Conservation (phyloP, 2,329 filamentous ascomycete species). For the Cladophialophora exuberans region DNA sequence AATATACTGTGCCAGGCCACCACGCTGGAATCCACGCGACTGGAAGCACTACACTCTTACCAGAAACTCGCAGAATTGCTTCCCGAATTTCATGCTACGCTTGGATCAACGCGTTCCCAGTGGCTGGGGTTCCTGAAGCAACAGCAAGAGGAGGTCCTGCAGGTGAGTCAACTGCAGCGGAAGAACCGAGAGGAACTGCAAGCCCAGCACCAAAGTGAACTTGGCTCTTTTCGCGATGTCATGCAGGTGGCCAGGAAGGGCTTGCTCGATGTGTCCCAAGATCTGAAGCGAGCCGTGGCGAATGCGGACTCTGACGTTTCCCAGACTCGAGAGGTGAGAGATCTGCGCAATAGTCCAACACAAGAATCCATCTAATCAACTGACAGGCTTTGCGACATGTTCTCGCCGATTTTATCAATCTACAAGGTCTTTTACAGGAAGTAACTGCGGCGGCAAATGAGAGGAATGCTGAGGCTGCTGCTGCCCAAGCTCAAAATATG, state of each 20-base stretch:
- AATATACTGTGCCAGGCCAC: slow-evolving; percentile 65
- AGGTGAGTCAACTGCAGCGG: slow-evolving; percentile 17
- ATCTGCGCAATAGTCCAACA: not conserved
- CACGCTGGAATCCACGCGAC: slow-evolving; percentile 31
- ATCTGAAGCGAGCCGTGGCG: slow-evolving; percentile 15
- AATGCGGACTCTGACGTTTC: slow-evolving; percentile 12
- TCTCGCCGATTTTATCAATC: slow-evolving; percentile 20
- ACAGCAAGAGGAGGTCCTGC: slow-evolving; percentile 17
- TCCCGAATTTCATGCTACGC: slow-evolving; percentile 22
- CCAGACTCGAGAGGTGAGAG: slow-evolving; percentile 19
- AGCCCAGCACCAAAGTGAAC: slow-evolving; percentile 13
- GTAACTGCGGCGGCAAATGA: slow-evolving; percentile 3
- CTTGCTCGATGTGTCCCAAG: slow-evolving; percentile 15
- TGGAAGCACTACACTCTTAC: slow-evolving; percentile 28
- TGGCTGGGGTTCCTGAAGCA: slow-evolving; percentile 24
- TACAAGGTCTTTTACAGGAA: slow-evolving; percentile 16
- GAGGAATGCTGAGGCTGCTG: slow-evolving; percentile 20
- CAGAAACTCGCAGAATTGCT: slow-evolving; percentile 27
- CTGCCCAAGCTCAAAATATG: slow-evolving; percentile 21
- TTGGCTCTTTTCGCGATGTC: slow-evolving; percentile 9
- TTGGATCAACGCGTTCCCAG: slow-evolving; percentile 19
- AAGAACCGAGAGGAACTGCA: slow-evolving; percentile 17
- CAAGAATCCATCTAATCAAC: not conserved
- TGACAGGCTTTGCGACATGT: slow-evolving; percentile 19
- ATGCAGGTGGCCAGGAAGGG: slow-evolving; percentile 22